Base-by-base conservation (phyloP, 345 rosid genomes). In the Gossypium mustelinum region DNA sequence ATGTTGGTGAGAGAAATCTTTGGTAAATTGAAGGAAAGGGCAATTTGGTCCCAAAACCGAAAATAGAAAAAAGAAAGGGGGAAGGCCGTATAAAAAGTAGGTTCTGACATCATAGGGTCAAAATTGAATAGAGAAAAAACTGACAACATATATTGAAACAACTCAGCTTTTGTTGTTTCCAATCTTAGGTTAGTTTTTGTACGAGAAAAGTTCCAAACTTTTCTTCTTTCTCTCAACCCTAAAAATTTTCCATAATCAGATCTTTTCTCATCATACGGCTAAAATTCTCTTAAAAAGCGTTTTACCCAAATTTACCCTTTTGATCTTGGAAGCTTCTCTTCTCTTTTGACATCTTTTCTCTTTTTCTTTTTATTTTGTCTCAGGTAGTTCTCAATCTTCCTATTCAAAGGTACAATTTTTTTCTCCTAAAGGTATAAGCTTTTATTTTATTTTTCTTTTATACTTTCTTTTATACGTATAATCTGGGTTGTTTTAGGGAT, bases 181-280 rank as follows among this genome's bases (percentile, higher is more conserved):
- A 63, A 47, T 59, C 56, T 77, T 76, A 74, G 85, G 77, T 76
- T 25, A 78, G 75, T 82, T 77, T 80, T 77, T 52, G 59, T 58
- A 24, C 60, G 22, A 29, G 22, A 27, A 70, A 34, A 34, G 7
- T 5, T n/a, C 7, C 24, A 55, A 18, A 18, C 27, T 8, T 20
- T 44, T 29, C 68, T 7, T 48, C n/a, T 60, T 18, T 72, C 54
- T 72, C 54, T 39, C 82, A 77, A 72, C 84, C 82, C 78, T 81
- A 70, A 57, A 43, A 45, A 3, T 59, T 47, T 63, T 73, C 76
- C 58, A 76, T 72, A 77, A 74, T 63, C 68, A 43, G 64, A 76
- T 63, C 75, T 79, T 34, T 80, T 71, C 34, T 44, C 12, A n/a
- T 57, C 51, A 29, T 76, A 34, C 56, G 50, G 59, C 9, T 57